These are phyloP conservation scores for Stropharia rugosoannulata DNA, from an alignment of 768 basidiomycete genomes.

Conservation along the genomic window DNA sequence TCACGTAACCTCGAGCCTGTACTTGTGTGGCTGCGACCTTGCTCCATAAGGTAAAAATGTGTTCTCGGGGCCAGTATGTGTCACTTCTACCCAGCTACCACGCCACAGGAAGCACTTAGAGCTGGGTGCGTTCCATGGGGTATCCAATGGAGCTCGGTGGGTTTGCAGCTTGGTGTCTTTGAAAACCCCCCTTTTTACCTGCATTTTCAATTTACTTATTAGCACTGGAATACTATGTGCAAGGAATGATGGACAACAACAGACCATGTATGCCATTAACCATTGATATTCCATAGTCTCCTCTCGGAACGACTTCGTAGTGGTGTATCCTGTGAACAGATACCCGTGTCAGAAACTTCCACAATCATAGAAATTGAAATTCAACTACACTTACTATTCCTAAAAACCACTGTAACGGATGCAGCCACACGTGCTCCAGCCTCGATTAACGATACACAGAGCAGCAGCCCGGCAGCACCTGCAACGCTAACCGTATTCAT, in stretches of 20 bases:
- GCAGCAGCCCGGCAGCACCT: no score
- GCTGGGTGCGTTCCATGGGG: background rate
- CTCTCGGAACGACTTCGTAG: background rate
- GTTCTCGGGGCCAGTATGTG: background rate
- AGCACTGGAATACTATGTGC: background rate
- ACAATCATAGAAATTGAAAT: no score
- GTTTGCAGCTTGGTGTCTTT: background rate
- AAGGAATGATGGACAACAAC: background rate
- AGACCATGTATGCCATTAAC: slow-evolving; percentile 1
- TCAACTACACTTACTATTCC: no score
- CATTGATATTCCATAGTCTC: slow-evolving; percentile 4
- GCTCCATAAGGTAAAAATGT: background rate
- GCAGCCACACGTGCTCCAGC: no score
- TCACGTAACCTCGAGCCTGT: background rate
- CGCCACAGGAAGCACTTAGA: background rate
- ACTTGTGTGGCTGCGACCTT: background rate
- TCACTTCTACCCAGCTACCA: background rate
- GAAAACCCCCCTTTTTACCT: background rate
- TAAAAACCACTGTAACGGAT: no score
- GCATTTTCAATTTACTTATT: background rate
- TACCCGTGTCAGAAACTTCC: no score
- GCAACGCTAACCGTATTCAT: no score
- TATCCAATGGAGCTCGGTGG: background rate
- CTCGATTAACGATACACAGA: no score
- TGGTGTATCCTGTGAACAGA: no score